Base-by-base conservation (phyloP, 106 monocot genomes). In the Iris macrosiphon region DNA sequence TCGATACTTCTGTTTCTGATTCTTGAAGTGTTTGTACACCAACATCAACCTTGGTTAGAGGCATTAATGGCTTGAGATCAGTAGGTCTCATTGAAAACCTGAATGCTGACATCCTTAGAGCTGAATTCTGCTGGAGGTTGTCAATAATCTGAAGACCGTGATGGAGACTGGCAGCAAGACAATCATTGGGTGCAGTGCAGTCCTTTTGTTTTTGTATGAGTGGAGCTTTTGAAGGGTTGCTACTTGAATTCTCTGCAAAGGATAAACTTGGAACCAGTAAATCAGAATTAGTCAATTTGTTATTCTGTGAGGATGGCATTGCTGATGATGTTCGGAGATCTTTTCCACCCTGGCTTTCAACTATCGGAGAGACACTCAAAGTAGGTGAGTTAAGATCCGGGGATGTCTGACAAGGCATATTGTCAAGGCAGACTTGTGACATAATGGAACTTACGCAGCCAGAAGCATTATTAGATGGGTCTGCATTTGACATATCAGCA, bases 71-170 rank as follows among this genome's bases (percentile, higher is more conserved):
- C 59, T 71, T 74, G 10, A 71, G 27, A 45, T 84, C 77, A 40
- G 53, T 34, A 31, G 68, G 67, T 46, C 60, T 78, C 13, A 72
- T 51, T 57, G 75, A 65, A 45, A 82, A 71, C 24, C 66, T 75
- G 54, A 81, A 69, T 40, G 76, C 76, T 11, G 82, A 75, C 54
- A 62, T 75, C 28, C 73, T 76, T n/a, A 70, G 34, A 46, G 73
- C 49, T 23, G 72, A 55, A 31, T 24, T 73, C 31, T 64, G 72
- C 39, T 70, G 71, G 10, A 67, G 63, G 39, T 28, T 60, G 48
- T 67, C 56, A 52, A 89, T 67, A 45, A 82, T 63, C 45, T 79
- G 63, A 59, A 86, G 92, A 49, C 92, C 92, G 28, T 53, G 75
- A 18, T 67, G 71, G 19, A 82, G 77, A 63, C 91, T 92, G 31